Conservation (phyloP, 306 rosid genomes). For the Corylus heterophylla region DNA sequence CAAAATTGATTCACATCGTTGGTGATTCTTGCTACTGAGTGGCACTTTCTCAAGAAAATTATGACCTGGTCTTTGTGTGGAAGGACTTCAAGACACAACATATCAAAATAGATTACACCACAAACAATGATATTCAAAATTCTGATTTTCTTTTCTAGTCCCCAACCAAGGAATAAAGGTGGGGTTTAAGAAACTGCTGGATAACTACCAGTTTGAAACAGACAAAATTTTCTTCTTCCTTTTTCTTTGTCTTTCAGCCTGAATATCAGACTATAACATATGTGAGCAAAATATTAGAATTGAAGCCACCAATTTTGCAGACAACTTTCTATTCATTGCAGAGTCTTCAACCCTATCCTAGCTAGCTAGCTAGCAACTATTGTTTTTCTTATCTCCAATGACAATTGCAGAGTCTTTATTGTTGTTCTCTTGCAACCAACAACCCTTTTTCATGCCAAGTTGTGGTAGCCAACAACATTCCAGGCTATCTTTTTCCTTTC, state of each 20-base stretch:
- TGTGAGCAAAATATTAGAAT: background rate
- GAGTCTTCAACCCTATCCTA: background rate
- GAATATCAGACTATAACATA: background rate
- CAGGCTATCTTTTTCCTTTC: background rate
- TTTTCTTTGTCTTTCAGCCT: background rate
- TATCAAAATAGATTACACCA: background rate
- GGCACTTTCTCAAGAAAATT: background rate
- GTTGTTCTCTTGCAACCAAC: background rate
- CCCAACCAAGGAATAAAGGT: no score
- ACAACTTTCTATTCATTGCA: background rate
- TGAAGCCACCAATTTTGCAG: background rate
- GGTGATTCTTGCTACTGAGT: constrained; percentile 25
- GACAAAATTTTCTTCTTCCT: background rate
- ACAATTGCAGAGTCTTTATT: background rate
- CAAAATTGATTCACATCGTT: background rate
- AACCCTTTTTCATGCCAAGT: background rate
- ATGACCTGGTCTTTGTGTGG: background rate
- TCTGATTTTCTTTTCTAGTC: background rate
- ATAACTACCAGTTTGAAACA: background rate
- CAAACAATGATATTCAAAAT: background rate
- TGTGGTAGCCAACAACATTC: background rate
- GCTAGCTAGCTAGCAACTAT: background rate
- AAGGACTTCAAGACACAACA: background rate
- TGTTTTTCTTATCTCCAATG: background rate
- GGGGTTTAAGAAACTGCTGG: no score